Evolutionary conservation across 208 protist species (phyloP).

Genomic region (Leishmania aethiopica): DNA sequence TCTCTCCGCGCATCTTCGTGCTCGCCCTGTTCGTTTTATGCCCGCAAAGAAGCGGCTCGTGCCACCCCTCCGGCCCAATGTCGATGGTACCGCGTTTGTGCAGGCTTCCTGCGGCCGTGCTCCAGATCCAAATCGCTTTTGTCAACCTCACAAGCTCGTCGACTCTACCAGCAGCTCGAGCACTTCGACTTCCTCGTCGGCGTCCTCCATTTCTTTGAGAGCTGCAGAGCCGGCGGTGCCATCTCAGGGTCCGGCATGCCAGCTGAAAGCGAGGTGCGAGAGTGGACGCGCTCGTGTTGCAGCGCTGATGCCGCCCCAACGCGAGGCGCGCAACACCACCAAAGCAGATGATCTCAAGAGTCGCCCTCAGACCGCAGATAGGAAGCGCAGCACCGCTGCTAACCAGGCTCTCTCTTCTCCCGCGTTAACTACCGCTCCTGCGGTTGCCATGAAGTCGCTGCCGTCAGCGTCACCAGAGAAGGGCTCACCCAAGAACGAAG

Average conservation of each 20-base stretch:
- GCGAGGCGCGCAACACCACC: neutral
- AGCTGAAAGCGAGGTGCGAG: neutral
- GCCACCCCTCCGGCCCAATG: constrained; percentile 41
- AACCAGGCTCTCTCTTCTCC: neutral
- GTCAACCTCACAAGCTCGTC: neutral
- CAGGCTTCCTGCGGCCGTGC: constrained; percentile 7
- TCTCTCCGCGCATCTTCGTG: neutral
- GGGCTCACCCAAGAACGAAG: neutral
- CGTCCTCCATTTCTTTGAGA: constrained; percentile 4
- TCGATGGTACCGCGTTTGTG: constrained; percentile 40
- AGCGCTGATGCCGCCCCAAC: neutral
- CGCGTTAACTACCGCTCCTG: neutral
- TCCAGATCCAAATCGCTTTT: constrained; percentile 11
- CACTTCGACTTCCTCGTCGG: constrained; percentile 7
- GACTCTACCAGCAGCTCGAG: neutral
- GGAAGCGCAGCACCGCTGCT: neutral
- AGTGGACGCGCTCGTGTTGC: neutral
- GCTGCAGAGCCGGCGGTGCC: neutral
- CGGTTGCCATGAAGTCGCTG: neutral
- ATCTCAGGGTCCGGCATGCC: neutral
- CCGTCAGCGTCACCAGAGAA: neutral
- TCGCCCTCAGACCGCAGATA: neutral
- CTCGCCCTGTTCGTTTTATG: constrained; percentile 7
- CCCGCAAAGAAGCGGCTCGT: constrained; percentile 33
- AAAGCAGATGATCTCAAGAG: neutral